A percentile compares a stretch with the other conserved stretches of the same genome.
phyloP scores from a whole-genome alignment of 2,329 filamentous ascomycete species.

The Monosporascus sp. region DNA sequence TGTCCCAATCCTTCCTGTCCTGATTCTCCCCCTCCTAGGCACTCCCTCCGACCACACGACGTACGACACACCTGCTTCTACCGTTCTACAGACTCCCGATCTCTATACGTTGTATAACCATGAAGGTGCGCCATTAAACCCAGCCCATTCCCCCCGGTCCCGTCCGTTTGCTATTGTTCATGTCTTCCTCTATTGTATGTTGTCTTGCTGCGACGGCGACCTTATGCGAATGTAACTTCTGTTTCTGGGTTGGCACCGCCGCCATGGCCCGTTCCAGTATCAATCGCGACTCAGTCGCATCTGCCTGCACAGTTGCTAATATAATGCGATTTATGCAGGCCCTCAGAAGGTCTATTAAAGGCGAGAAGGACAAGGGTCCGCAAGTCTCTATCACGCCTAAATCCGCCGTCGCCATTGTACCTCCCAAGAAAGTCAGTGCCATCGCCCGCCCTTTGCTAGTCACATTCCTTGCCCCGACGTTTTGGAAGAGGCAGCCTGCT shows the following conservation, averaged over 20 bases:
- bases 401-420: slow-evolving; percentile 80
- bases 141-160: slow-evolving; percentile 8
- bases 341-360: slow-evolving; percentile 83
- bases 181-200: slow-evolving; percentile 10
- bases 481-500: not conserved
- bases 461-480: slow-evolving; percentile 2
- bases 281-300: slow-evolving; percentile 17
- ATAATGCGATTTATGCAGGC: slow-evolving; percentile 52
- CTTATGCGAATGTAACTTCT: slow-evolving; percentile 4
- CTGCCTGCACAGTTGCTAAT: slow-evolving; percentile 21
- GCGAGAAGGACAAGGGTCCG: slow-evolving; percentile 71
- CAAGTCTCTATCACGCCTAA: slow-evolving; percentile 78
- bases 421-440: slow-evolving; percentile 78
- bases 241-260: slow-evolving; percentile 3
- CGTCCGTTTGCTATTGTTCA: slow-evolving; percentile 2
- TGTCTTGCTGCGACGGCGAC: slow-evolving; percentile 5
- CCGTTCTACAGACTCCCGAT: slow-evolving; percentile 14
- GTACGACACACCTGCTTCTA: not conserved
- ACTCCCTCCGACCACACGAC: slow-evolving; percentile 7
- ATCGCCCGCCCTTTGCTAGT: slow-evolving; percentile 2
- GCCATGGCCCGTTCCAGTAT: slow-evolving; percentile 19
- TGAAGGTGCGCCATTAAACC: slow-evolving; percentile 30
- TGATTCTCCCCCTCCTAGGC: slow-evolving; percentile 11
- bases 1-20: slow-evolving; percentile 15
- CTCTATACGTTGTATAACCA: slow-evolving; percentile 23